Conservation (phyloP, 768 basidiomycete genomes). For the Asterophora parasitica region DNA sequence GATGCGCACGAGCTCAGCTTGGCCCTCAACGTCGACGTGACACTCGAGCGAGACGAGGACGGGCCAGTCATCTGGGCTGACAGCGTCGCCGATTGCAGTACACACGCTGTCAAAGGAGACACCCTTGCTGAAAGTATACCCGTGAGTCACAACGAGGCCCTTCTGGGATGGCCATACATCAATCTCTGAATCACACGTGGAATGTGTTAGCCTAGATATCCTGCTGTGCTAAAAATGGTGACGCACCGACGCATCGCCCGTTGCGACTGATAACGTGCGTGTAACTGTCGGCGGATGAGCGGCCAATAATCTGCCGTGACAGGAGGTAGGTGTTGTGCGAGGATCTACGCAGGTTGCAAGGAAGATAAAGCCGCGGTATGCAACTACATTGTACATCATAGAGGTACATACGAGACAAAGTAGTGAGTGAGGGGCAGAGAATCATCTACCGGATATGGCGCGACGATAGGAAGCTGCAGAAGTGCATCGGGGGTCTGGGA, state of each 20-base stretch:
- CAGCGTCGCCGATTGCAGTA: conserved; percentile 41
- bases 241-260: conserved; percentile 49
- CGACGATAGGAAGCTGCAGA: conserved; percentile 32
- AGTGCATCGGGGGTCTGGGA: conserved; percentile 31
- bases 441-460: conserved; percentile 32
- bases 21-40: conserved; percentile 47
- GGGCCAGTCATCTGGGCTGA: conserved; percentile 46
- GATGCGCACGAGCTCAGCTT: conserved; percentile 48
- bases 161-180: conserved; percentile 59
- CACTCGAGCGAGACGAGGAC: conserved; percentile 59
- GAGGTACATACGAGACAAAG: conserved; percentile 47
- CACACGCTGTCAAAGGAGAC: conserved; percentile 51
- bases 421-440: conserved; percentile 49
- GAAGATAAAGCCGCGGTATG: conserved; percentile 3
- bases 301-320: conserved; percentile 51
- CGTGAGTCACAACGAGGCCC: conserved; percentile 57
- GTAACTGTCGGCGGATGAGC: conserved; percentile 49
- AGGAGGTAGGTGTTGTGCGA: conserved; percentile 68
- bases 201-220: no score
- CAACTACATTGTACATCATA: not conserved
- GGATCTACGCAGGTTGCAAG: conserved; percentile 32
- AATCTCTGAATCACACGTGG: conserved; percentile 36
- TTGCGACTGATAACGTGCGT: conserved; percentile 46
- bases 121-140: conserved; percentile 50
- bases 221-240: no score